Base-by-base conservation (phyloP, 371 early-diverging fungal genomes). In the Choanephora cucurbitarum region DNA sequence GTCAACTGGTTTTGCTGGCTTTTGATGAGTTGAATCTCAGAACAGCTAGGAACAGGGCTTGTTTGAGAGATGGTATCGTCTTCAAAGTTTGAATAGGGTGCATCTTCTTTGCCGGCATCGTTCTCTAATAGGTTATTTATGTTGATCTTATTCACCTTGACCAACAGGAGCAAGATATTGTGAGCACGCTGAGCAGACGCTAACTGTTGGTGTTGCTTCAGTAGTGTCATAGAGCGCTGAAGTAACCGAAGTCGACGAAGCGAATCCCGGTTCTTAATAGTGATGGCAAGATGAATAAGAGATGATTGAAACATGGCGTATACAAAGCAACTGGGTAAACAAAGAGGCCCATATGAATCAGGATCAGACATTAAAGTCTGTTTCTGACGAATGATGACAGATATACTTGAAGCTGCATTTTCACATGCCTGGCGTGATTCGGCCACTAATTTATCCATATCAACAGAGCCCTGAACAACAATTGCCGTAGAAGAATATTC, bases 261-360 rank as follows among this genome's bases (percentile, higher is more conserved):
- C 5, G 66, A 63, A 23, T 57, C 49, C 24, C 58, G 52, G 33
- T 73, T 72, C n/a, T 66, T 62, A 18, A 68, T 34, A 0, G 58
- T 66, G 47, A 67, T 70, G 8, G 67, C 64, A 9, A 79, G 51
- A 31, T 66, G 66, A 13, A 73, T 66, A 6, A 79, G 50, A 0
- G 69, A 72, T 11, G 71, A 67, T 43, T 72, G 77, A 52, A 80
- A 82, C 55, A 76, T 68, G 44, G 76, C 58, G 54, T 84, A 80
- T 22, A 84, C 65, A 53, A 74, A 64, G 21, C 69, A 70, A 32
- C 75, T 79, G 13, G 75, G 78, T 39, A 69, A 62, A 57, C 64
- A 70, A 46, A 73, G 40, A 14, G 70, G 58, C 15, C 64, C 48
- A 54, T 66, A 60, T 24, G 65, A 54, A 19, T 59, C 70, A 19